A percentile compares a stretch with the other conserved stretches of the same genome.
Conservation (phyloP, 306 rosid species). For the Fragaria ananassa region DNA sequence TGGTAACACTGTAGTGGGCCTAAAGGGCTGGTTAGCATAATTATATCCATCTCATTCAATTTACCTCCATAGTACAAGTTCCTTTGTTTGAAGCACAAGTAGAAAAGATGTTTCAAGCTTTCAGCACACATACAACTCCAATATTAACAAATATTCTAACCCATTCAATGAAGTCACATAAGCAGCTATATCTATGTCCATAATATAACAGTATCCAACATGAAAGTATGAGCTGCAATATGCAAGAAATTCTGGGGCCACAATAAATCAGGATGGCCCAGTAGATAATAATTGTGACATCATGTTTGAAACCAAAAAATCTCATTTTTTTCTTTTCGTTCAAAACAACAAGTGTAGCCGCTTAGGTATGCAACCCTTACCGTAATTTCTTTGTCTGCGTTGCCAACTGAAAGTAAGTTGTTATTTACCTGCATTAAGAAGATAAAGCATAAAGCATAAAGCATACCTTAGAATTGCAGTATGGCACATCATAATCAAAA, state of each 20-base stretch:
- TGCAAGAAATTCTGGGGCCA: not conserved
- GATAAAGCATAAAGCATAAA: slow-evolving; percentile 19
- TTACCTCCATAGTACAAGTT: not conserved
- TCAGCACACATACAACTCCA: not conserved
- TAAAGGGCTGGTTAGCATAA: not conserved
- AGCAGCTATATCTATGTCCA: not conserved
- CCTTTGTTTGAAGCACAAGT: not conserved
- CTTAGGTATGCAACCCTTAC: slow-evolving; percentile 39
- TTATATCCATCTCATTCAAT: not conserved
- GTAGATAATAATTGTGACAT: not conserved
- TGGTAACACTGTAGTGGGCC: not conserved
- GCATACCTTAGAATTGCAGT: slow-evolving; percentile 11
- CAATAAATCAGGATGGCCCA: not conserved
- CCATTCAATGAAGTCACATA: not conserved
- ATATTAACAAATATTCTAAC: not conserved
- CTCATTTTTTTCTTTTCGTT: not conserved
- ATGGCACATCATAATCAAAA: slow-evolving; percentile 18
- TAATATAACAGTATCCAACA: not conserved
- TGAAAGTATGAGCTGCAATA: not conserved
- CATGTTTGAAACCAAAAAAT: not conserved
- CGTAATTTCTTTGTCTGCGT: slow-evolving; percentile 79
- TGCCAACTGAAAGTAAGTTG: slow-evolving; percentile 94
- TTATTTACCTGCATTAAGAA: slow-evolving; percentile 83
- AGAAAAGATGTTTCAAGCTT: not conserved
- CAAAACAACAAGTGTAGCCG: not conserved